These are phyloP conservation scores for Pseudevernia furfuracea DNA, from an alignment of 495 filamentous ascomycete species.

Conservation along the genomic window DNA sequence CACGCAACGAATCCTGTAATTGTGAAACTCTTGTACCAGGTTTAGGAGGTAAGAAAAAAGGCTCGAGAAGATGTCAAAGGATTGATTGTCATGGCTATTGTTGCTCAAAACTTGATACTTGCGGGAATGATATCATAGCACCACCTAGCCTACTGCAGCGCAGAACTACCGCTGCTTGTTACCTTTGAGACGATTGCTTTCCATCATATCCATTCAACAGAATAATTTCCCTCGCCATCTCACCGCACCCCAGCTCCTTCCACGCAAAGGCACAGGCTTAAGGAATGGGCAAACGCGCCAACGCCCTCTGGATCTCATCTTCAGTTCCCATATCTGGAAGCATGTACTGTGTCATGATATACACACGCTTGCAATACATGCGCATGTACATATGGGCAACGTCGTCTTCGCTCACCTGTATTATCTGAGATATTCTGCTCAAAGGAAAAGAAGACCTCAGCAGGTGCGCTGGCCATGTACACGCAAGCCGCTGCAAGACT, in stretches of 20 bases:
- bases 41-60: no score
- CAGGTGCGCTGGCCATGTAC: not conserved
- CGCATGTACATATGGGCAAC: not conserved
- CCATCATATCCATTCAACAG: no score
- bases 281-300: not conserved
- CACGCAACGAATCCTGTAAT: no score
- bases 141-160: no score
- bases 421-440: not conserved
- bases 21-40: no score
- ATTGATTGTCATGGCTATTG: no score
- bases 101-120: no score
- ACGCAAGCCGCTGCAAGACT: not conserved
- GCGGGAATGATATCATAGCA: no score
- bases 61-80: no score
- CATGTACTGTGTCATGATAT: not conserved
- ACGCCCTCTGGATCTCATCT: not conserved
- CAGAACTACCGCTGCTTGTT: no score
- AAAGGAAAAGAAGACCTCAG: not conserved
- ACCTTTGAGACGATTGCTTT: no score
- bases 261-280: not conserved
- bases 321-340: not conserved
- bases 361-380: not conserved
- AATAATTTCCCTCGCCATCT: not conserved
- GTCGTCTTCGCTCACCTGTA: not conserved
- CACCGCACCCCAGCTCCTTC: not conserved